A percentile compares a stretch with the other conserved stretches of the same genome.
Evolutionary conservation across 371 early-diverging fungal genomes (phyloP).

Genomic region (Mucor piriformis): DNA sequence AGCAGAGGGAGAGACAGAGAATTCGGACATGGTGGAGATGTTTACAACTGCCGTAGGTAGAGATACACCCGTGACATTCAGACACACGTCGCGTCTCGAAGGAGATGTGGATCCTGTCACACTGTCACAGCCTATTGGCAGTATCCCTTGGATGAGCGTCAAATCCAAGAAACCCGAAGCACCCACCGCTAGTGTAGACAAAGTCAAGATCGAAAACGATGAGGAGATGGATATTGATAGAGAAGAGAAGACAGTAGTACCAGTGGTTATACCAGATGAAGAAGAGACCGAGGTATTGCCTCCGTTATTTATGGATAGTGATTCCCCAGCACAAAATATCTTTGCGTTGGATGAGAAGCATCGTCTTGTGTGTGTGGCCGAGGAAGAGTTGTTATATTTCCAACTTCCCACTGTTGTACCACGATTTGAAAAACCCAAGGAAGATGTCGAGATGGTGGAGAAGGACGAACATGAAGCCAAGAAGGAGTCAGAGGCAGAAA

Average conservation of each 20-base stretch:
- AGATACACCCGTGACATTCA: slow-evolving; percentile 43
- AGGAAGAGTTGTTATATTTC: slow-evolving; percentile 47
- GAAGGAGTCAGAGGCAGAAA: no score
- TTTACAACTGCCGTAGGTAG: slow-evolving; percentile 26
- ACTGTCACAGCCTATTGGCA: slow-evolving; percentile 22
- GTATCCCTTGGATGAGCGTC: slow-evolving; percentile 39
- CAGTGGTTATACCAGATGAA: slow-evolving; percentile 2
- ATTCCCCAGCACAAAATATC: slow-evolving; percentile 48
- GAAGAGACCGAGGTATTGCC: slow-evolving; percentile 12
- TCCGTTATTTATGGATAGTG: slow-evolving; percentile 39
- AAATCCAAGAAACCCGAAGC: slow-evolving; percentile 13
- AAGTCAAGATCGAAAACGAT: slow-evolving; percentile 8
- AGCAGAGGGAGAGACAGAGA: slow-evolving; percentile 27
- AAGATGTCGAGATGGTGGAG: slow-evolving; percentile 36
- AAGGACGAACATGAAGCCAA: slow-evolving; percentile 7
- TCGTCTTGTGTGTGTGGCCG: slow-evolving; percentile 43
- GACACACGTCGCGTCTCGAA: slow-evolving; percentile 35
- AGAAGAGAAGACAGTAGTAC: background rate
- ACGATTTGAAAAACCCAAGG: slow-evolving; percentile 36
- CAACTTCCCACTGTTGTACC: slow-evolving; percentile 53
- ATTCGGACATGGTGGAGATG: slow-evolving; percentile 37
- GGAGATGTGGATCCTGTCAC: slow-evolving; percentile 49
- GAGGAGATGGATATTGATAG: slow-evolving; percentile 4
- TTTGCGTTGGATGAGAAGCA: slow-evolving; percentile 41
- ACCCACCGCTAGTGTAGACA: background rate